Conservation (phyloP, 176 grass and related monocot species). For the Oryza coarctata region DNA sequence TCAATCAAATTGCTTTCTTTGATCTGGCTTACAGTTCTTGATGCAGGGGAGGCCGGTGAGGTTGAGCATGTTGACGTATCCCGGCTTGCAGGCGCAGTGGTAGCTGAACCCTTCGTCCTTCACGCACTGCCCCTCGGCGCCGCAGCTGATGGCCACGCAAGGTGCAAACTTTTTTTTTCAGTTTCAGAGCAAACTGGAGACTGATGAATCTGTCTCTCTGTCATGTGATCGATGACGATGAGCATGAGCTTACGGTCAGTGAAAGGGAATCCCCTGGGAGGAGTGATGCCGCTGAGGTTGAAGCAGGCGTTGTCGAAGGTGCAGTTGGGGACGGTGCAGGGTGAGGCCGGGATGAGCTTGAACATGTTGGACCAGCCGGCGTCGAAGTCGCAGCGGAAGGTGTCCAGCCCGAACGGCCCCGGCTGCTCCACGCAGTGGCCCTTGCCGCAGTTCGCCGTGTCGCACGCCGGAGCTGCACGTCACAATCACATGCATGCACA, state of each 20-base stretch:
- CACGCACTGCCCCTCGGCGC: conserved; percentile 13
- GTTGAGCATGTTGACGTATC: conserved; percentile 18
- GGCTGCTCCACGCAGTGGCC: conserved; percentile 20
- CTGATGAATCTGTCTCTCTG: neutral
- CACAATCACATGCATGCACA: too few species aligned
- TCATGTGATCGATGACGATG: too few species aligned
- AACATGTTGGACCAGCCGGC: conserved; percentile 17
- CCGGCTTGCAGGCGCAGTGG: conserved; percentile 15
- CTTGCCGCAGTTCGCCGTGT: conserved; percentile 19
- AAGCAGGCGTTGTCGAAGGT: neutral
- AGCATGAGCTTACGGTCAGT: neutral
- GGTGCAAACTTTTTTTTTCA: neutral
- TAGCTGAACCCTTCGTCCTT: neutral
- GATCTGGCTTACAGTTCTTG: conserved; percentile 18
- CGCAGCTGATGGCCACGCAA: conserved; percentile 27
- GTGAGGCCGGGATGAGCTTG: neutral
- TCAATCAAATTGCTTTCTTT: neutral
- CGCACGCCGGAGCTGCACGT: neutral
- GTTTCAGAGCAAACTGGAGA: neutral
- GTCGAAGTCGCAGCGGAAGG: conserved; percentile 31
- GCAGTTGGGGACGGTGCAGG: conserved; percentile 37
- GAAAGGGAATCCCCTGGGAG: neutral
- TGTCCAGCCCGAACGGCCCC: neutral
- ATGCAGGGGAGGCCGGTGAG: conserved; percentile 9
- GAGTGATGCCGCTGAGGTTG: neutral